phyloP scores from a whole-genome alignment of 1,284 basidiomycete species.

The Pseudozyma sp. region DNA sequence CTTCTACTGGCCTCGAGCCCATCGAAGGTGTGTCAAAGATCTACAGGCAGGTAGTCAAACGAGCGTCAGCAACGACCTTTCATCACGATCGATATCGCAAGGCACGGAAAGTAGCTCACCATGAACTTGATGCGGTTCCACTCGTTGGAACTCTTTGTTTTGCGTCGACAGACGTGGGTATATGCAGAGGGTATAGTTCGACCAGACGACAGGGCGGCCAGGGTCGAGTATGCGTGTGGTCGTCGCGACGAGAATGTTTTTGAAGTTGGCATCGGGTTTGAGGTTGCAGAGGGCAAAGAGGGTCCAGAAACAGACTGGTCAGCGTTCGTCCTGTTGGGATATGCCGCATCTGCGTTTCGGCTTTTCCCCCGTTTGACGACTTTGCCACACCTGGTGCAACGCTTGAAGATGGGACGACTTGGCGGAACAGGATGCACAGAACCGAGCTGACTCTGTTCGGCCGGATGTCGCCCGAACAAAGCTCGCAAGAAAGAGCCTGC shows the following conservation, averaged over 20 bases:
- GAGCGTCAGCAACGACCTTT: neutral
- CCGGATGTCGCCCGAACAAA: conserved; percentile 10
- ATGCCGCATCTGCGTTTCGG: neutral
- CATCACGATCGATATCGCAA: neutral
- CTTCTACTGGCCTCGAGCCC: conserved; percentile 73
- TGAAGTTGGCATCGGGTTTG: neutral
- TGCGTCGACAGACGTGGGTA: conserved; percentile 72
- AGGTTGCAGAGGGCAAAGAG: conserved; percentile 12
- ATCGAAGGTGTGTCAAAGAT: conserved; percentile 77
- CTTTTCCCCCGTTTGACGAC: conserved; percentile 11
- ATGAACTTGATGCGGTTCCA: conserved; percentile 76
- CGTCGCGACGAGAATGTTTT: conserved; percentile 9
- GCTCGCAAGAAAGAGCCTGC: conserved; percentile 20
- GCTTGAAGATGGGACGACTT: neutral
- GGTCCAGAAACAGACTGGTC: conserved; percentile 18
- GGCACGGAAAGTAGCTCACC: conserved; percentile 66
- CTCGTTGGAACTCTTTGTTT: conserved; percentile 74
- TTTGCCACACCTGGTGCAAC: conserved; percentile 32
- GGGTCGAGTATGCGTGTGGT: conserved; percentile 15
- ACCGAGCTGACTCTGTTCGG: neutral
- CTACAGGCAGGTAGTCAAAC: conserved; percentile 60
- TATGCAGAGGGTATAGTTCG: conserved; percentile 66
- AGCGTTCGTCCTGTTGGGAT: conserved; percentile 12
- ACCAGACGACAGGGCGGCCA: conserved; percentile 7
- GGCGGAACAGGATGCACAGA: neutral